Conservation (phyloP, 352 stramenopile genomes). For the Thalassiosira mediterranea region DNA sequence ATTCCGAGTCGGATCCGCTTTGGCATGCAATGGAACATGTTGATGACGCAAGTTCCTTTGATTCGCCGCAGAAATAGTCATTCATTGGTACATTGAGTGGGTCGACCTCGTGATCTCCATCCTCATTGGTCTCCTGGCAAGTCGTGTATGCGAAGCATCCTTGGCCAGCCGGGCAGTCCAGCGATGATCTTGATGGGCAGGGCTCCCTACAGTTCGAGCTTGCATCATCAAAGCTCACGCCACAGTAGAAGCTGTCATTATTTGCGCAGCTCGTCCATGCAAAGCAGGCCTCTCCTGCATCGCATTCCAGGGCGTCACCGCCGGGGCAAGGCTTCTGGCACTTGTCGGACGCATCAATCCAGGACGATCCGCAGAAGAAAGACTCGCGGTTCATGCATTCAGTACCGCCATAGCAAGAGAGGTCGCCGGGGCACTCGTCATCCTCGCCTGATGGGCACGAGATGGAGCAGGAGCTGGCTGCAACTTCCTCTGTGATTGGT, state of each 20-base stretch:
- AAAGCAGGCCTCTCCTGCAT: constrained; percentile 39
- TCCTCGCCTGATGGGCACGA: constrained; percentile 18
- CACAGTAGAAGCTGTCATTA: constrained; percentile 44
- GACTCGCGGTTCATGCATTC: constrained; percentile 11
- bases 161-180: constrained; percentile 21
- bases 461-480: constrained; percentile 17
- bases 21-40: constrained; percentile 43
- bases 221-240: constrained; percentile 39
- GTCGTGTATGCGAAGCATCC: constrained; percentile 48
- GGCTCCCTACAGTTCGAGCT: constrained; percentile 22
- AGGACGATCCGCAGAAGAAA: constrained; percentile 46
- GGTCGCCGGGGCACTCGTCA: constrained; percentile 12
- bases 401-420: constrained; percentile 17
- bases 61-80: constrained; percentile 35
- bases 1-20: constrained; percentile 20
- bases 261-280: constrained; percentile 42
- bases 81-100: constrained; percentile 7
- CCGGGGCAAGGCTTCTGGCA: constrained; percentile 35
- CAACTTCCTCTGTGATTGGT: constrained; percentile 9
- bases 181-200: constrained; percentile 15
- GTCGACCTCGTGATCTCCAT: constrained; percentile 1
- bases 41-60: constrained; percentile 18
- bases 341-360: constrained; percentile 40
- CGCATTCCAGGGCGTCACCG: constrained; percentile 32
- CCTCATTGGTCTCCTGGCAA: constrained; percentile 16